Base-by-base conservation (phyloP, 1,139 yeast species). In the Debaryomyces nepalensis region DNA sequence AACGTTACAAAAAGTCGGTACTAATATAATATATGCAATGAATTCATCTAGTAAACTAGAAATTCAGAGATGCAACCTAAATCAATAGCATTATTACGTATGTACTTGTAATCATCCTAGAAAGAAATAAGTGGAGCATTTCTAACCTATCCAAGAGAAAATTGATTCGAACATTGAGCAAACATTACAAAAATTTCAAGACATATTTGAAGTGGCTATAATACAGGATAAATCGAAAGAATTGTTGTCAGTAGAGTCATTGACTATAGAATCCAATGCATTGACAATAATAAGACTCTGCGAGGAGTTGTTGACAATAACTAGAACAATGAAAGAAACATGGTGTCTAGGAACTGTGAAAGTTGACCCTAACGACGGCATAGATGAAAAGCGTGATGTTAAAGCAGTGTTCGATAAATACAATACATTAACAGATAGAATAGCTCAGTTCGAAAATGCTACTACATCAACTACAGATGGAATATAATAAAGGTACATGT, bases 271-370 rank as follows among this genome's bases (percentile, higher is more conserved):
- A 52, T 68, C 80, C 11, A 76, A 78, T 52, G 73, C 83, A 0
- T 63, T 75, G 44, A 68, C 74, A 4, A 78, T 80, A 3, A 70
- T 79, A 3, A 60, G 82, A 39, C 60, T 77, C 7, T 73, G 82
- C 35, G 81, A 80, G 48, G 84, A 80, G 43, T 56, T 80, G 18
- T 60, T 80, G 11, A 61, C 73, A 0, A 68, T 79, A 3, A 75
- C 82, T 2, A 58, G 80, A 33, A 67, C 72, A 0, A 54, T 80
- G 30, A 73, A 76, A 49, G 85, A 80, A 51, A 68, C 75, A 2
- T 80, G 85, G 85, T 71, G 81, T 29, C 60, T 80, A 46, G 82
- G 81, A 4, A 77, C 81, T 20, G 65, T 78, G 49, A 71, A 68
- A 45, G 75, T 70, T 7, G 50, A 51, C 16, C 52, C 49, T 7